Percentiles rank a stretch among this genome's conserved stretches.
Conservation (phyloP, 495 filamentous ascomycete species). For the Stereocaulon alpinum region DNA sequence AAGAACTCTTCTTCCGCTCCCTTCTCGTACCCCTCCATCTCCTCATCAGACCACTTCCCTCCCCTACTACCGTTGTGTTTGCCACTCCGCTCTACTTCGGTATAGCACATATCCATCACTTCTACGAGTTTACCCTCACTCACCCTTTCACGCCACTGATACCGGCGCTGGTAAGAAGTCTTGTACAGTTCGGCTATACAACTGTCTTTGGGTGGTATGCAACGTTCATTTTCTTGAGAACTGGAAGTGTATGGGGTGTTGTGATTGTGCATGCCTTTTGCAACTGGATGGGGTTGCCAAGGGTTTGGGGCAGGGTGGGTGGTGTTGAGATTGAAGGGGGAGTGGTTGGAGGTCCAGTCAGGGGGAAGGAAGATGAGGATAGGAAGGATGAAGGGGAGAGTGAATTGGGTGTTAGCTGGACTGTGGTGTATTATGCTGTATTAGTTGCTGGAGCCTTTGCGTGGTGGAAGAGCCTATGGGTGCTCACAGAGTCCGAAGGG, state of each 20-base stretch:
- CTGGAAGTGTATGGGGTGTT: conserved; percentile 63
- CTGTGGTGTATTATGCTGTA: conserved; percentile 64
- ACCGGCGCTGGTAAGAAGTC: conserved; percentile 52
- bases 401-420: conserved; percentile 45
- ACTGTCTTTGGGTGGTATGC: conserved; percentile 89
- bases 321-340: conserved; percentile 25
- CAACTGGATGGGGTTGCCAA: conserved; percentile 84
- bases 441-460: conserved; percentile 58
- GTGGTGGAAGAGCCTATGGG: conserved; percentile 61
- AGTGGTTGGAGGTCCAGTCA: conserved; percentile 24
- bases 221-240: conserved; percentile 80
- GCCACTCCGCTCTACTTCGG: conserved; percentile 84
- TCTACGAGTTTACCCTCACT: conserved; percentile 83
- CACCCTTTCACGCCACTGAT: conserved; percentile 57
- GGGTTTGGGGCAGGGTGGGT: conserved; percentile 69
- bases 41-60: conserved; percentile 44
- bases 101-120: conserved; percentile 89
- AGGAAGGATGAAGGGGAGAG: conserved; percentile 16
- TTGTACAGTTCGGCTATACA: conserved; percentile 87
- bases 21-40: conserved; percentile 73
- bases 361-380: conserved; percentile 36
- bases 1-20: conserved; percentile 89
- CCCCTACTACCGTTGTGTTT: conserved; percentile 55
- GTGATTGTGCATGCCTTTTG: conserved; percentile 79
- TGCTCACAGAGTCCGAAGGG: conserved; percentile 52